phyloP scores from a whole-genome alignment of 176 grass and related monocot species.

The bread wheat (Triticum aestivum) region DNA sequence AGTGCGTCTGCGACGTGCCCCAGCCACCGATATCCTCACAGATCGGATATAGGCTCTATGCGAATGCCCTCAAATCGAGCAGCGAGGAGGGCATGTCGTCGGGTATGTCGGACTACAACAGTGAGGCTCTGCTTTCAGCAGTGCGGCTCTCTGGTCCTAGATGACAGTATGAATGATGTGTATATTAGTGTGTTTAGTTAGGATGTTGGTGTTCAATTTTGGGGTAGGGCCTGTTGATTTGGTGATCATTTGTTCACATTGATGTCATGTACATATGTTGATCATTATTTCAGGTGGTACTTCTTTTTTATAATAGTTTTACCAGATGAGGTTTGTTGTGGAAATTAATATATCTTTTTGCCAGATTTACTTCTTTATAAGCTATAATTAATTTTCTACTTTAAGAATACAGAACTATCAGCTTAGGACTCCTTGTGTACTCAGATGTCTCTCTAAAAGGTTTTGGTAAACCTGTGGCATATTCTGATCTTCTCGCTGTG shows the following conservation, averaged over 20 bases:
- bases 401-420: not conserved
- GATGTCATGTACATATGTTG: conserved; percentile 32
- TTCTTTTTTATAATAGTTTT: not conserved
- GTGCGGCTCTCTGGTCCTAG: conserved; percentile 91
- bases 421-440: not conserved
- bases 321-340: not conserved
- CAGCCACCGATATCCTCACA: conserved; percentile 61
- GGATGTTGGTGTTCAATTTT: conserved; percentile 38
- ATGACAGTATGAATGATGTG: conserved; percentile 32
- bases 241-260: conserved; percentile 28
- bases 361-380: not conserved
- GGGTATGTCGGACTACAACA: conserved; percentile 79
- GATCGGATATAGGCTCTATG: conserved; percentile 63
- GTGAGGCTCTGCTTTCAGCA: conserved; percentile 80
- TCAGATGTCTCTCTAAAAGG: not conserved
- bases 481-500: no score
- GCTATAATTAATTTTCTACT: not conserved
- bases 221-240: conserved; percentile 16
- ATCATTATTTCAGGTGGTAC: conserved; percentile 7
- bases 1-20: conserved; percentile 76
- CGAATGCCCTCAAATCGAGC: conserved; percentile 71
- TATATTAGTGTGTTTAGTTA: conserved; percentile 20
- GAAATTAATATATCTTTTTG: not conserved
- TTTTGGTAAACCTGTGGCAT: not conserved
- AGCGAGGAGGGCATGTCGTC: conserved; percentile 84